Conservation (phyloP, 352 stramenopile species). For the Blastocystis sp. region DNA sequence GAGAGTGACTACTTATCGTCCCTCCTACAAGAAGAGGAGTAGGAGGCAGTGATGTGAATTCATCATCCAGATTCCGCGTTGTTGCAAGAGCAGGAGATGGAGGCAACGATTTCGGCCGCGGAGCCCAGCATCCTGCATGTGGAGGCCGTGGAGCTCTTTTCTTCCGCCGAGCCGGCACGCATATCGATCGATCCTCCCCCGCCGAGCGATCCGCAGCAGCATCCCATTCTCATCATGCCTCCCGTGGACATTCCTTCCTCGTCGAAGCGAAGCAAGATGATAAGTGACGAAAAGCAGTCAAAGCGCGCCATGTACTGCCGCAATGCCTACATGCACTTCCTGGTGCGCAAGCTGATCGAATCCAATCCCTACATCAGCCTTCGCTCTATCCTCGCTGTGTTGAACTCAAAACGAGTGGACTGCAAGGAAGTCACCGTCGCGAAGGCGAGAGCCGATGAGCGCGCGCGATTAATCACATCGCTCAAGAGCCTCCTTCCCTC, state of each 20-base stretch:
- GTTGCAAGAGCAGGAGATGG: neutral
- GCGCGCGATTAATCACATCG: slow-evolving; percentile 30
- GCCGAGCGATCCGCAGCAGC: neutral
- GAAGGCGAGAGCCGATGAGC: slow-evolving; percentile 13
- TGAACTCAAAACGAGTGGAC: slow-evolving; percentile 37
- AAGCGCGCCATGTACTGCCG: slow-evolving; percentile 65
- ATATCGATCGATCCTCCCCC: neutral
- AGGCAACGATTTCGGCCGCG: neutral
- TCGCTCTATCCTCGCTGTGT: slow-evolving; percentile 2
- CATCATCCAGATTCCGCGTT: neutral
- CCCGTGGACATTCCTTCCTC: neutral
- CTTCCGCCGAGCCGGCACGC: neutral
- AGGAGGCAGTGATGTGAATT: too few relatives aligned
- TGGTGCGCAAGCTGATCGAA: slow-evolving; percentile 26
- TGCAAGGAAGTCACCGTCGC: slow-evolving; percentile 48
- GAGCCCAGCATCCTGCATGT: neutral
- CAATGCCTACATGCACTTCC: slow-evolving; percentile 61
- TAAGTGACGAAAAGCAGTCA: neutral
- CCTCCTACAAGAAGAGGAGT: slow-evolving; percentile 54
- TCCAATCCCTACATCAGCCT: slow-evolving; percentile 57
- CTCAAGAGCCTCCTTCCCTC: slow-evolving; percentile 30
- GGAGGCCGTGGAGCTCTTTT: neutral
- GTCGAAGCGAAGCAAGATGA: neutral
- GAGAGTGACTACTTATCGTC: slow-evolving; percentile 41
- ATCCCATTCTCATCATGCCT: neutral